Conservation (phyloP, 75 land plant genomes). For the Cupressus sempervirens region DNA sequence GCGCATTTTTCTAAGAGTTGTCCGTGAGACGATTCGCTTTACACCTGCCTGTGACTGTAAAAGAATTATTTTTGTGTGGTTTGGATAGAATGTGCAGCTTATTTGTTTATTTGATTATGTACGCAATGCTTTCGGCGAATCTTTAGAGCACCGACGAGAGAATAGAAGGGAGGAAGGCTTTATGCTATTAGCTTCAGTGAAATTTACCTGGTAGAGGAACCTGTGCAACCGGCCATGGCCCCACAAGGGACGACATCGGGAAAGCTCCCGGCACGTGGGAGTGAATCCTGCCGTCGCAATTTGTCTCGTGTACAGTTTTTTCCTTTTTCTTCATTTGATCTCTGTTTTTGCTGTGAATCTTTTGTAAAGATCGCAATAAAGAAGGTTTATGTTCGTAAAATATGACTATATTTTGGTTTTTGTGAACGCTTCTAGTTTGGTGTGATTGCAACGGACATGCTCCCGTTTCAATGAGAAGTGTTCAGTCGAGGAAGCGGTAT, state of each 20-base stretch:
- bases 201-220: background rate
- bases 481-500: background rate
- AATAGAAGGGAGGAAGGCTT: no score
- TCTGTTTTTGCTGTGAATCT: background rate
- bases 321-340: background rate
- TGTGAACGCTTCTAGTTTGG: background rate
- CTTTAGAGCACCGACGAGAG: background rate
- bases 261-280: no score
- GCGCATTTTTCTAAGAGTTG: background rate
- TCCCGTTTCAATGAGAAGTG: background rate
- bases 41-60: conserved; percentile 7
- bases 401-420: background rate
- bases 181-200: background rate
- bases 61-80: no score
- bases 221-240: no score
- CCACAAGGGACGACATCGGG: no score
- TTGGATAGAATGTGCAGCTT: background rate
- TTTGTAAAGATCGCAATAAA: conserved; percentile 3
- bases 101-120: background rate
- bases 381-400: background rate
- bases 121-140: conserved; percentile 7
- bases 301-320: no score
- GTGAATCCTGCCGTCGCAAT: no score
- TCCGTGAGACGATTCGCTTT: conserved; percentile 5
- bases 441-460: background rate